These are phyloP conservation scores for Secale cereale DNA, from an alignment of 176 grass and related monocot genomes.

Conservation along the genomic window DNA sequence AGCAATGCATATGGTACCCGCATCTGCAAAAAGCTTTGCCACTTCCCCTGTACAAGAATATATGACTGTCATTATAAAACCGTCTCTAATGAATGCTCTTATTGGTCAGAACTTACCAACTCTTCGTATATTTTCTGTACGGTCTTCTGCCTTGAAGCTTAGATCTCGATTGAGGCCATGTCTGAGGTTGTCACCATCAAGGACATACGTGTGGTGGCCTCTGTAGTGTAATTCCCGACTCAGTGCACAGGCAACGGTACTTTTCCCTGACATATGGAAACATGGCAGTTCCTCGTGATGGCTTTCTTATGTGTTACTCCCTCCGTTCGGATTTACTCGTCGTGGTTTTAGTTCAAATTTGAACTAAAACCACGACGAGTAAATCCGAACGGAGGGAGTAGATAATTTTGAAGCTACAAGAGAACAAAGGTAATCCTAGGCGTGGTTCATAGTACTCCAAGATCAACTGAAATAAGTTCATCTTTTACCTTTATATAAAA, in stretches of 20 bases:
- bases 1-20: constrained; percentile 85
- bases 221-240: constrained; percentile 65
- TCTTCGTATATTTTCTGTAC: constrained; percentile 84
- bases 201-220: constrained; percentile 66
- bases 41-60: constrained; percentile 72
- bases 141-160: constrained; percentile 79
- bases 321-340: too few species aligned
- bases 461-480: constrained; percentile 12
- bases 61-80: constrained; percentile 12
- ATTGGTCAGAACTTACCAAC: constrained; percentile 55
- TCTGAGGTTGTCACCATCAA: constrained; percentile 91
- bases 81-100: neutral
- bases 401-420: constrained; percentile 15
- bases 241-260: constrained; percentile 83
- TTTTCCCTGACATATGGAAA: constrained; percentile 74
- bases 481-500: neutral
- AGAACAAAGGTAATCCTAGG: neutral
- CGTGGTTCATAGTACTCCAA: constrained; percentile 2
- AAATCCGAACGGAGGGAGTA: too few species aligned
- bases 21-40: constrained; percentile 87
- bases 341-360: too few species aligned
- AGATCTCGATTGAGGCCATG: constrained; percentile 81
- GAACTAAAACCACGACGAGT: too few species aligned
- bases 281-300: constrained; percentile 20
- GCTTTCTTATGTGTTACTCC: constrained; percentile 5